A percentile compares a stretch with the other conserved stretches of the same genome.
phyloP scores from a whole-genome alignment of 176 grass and related monocot species.

The Zoysia japonica region DNA sequence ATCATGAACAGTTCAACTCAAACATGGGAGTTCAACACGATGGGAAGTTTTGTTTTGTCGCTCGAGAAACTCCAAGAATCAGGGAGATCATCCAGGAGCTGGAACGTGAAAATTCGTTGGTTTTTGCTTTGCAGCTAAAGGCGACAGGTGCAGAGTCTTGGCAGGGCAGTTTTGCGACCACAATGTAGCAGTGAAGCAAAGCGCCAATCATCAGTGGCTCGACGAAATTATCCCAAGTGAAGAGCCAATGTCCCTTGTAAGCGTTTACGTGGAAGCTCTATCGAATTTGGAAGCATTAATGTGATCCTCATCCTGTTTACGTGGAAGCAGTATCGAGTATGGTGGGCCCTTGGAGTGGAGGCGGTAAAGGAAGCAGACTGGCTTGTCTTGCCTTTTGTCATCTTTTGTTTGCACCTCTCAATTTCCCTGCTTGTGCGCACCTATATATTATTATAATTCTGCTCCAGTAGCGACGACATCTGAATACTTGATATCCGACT shows the following conservation, averaged over 20 bases:
- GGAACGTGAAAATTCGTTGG: not conserved
- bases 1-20: not conserved
- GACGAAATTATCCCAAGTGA: not conserved
- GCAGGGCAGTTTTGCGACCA: not conserved
- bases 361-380: not conserved
- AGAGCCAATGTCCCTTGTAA: not conserved
- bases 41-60: not conserved
- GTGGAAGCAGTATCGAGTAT: not conserved
- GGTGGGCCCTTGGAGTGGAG: not conserved
- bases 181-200: not conserved
- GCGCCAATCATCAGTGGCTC: not conserved
- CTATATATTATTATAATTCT: too few species aligned
- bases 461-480: not conserved
- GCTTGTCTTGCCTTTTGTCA: not conserved
- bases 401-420: not conserved
- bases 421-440: not conserved
- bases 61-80: not conserved
- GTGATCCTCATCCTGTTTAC: not conserved
- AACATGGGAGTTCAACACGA: not conserved
- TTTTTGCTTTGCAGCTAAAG: not conserved
- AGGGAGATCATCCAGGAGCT: not conserved
- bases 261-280: not conserved
- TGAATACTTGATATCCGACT: not conserved
- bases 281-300: not conserved
- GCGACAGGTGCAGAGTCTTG: not conserved